Evolutionary conservation across 2,329 filamentous ascomycete genomes (phyloP), one percentile per base, ranked within the genome.

Genomic region (Phialophora verrucosa): DNA sequence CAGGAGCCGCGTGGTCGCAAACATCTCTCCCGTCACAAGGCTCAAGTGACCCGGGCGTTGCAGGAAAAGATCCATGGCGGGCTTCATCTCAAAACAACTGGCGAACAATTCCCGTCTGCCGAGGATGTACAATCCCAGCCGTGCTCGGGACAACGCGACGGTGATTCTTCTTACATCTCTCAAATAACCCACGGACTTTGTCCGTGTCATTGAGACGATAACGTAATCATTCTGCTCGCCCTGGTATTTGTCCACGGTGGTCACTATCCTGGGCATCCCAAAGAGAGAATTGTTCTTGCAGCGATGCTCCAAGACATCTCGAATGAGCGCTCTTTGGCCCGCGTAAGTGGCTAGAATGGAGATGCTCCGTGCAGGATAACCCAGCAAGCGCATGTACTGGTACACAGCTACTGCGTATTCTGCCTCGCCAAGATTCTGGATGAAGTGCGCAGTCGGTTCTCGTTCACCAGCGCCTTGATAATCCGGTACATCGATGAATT

Each of bases 141-240:
- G 88, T 25, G 95, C 94, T 66, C 96, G 91, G 2, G 94, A 98
- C 3, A 99, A 86, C 0, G 94, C 95, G 55, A 99, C 95, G 0
- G 95, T 99, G 67, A 99, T 86, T 65, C 95, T 91, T 54, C 95
- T 91, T 69, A 98, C 89, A 75, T 98, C 94, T 69, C 96, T 90
- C 8, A 99, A 86, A 77, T 98, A 99, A 60, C 95, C 95, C 8
- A 96, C 92, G 23, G 90, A 87, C 63, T 90, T 91, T 12, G 96
- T 98, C 68, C 95, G 88, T 14, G 93, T 95, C 55, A 99, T 86
- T 4, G 93, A 97, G 63, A 99, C 87, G 73, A 99, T 96, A 72
- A 99, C 88, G 75, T 97, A 98, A 75, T 99, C 95, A 79, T 99
- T 99, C 80, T 99, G 95, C 83, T 99, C 95, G 77, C 95, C 96